Evolutionary conservation across 2,329 filamentous ascomycete genomes (phyloP).

Genomic region (Aspergillus aculeatinus): DNA sequence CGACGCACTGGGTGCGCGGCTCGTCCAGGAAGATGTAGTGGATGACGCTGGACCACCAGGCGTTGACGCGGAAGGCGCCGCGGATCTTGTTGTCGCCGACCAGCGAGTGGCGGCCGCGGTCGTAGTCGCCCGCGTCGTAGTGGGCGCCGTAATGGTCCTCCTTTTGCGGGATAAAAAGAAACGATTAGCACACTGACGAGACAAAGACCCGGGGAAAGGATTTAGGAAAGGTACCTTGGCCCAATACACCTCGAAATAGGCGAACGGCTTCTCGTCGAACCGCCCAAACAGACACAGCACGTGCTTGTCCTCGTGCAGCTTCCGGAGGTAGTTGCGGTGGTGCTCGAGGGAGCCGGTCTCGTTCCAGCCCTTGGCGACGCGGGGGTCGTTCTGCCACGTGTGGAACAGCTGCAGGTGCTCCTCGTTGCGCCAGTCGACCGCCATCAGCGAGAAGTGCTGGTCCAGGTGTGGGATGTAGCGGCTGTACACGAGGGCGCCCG

Average conservation of each 20-base stretch:
- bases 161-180: constrained; percentile 34
- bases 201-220: too few relatives aligned
- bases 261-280: constrained; percentile 70
- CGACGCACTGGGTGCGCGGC: constrained; percentile 54
- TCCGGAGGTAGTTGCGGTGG: constrained; percentile 69
- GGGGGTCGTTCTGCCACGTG: constrained; percentile 79
- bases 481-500: constrained; percentile 71
- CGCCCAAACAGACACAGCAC: constrained; percentile 58
- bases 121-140: constrained; percentile 56
- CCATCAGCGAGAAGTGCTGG: constrained; percentile 76
- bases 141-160: constrained; percentile 62
- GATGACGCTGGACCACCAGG: constrained; percentile 59
- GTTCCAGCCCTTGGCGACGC: constrained; percentile 77
- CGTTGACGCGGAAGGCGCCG: constrained; percentile 56
- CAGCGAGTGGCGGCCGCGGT: constrained; percentile 61
- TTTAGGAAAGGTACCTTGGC: constrained; percentile 51
- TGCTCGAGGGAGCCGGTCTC: constrained; percentile 73
- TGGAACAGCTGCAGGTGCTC: constrained; percentile 71
- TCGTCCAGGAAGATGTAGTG: constrained; percentile 62
- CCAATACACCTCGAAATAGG: constrained; percentile 82
- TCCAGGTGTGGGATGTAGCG: constrained; percentile 73
- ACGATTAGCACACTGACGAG: too few relatives aligned
- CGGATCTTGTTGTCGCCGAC: constrained; percentile 58
- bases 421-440: constrained; percentile 63
- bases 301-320: constrained; percentile 69